These are phyloP conservation scores for Lactarius quietus DNA, from an alignment of 768 basidiomycete species.

Conservation along the genomic window DNA sequence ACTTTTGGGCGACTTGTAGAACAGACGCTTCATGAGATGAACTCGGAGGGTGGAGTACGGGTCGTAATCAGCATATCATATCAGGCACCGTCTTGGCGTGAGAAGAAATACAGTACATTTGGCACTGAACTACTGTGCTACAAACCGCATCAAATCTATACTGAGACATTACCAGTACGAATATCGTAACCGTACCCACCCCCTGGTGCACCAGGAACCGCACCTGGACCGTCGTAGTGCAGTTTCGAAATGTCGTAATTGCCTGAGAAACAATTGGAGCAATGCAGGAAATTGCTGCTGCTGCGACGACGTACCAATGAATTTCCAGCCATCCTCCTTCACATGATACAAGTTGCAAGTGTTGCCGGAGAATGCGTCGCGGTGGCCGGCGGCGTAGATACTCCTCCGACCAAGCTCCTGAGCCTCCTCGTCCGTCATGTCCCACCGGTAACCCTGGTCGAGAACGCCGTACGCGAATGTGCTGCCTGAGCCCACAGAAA, in stretches of 20 bases:
- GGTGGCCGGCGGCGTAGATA: conserved; percentile 95
- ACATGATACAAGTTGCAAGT: conserved; percentile 95
- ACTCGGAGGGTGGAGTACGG: background rate
- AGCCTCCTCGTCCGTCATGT: conserved; percentile 88
- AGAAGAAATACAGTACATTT: background rate
- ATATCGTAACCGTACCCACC: conserved; percentile 78
- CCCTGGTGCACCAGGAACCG: conserved; percentile 57
- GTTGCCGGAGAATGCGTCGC: conserved; percentile 96
- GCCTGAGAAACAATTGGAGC: conserved; percentile 43
- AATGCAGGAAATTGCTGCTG: background rate
- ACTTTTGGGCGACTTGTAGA: conserved; percentile 23
- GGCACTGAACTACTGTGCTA: conserved; percentile 11
- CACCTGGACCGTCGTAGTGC: conserved; percentile 86
- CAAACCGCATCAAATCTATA: conserved; percentile 17
- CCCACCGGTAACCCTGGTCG: conserved; percentile 94
- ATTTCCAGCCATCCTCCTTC: conserved; percentile 92
- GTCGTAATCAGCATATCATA: conserved; percentile 6
- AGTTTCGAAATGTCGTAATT: conserved; percentile 89
- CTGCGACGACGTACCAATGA: conserved; percentile 65
- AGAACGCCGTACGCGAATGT: conserved; percentile 99
- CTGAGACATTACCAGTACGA: conserved; percentile 48
- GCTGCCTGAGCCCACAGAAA: conserved; percentile 97
- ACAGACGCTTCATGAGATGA: conserved; percentile 25
- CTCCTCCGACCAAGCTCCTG: conserved; percentile 90
- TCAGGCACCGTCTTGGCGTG: conserved; percentile 7